Evolutionary conservation across 2,329 filamentous ascomycete species (phyloP).

Genomic region (Pyrenophora seminiperda): DNA sequence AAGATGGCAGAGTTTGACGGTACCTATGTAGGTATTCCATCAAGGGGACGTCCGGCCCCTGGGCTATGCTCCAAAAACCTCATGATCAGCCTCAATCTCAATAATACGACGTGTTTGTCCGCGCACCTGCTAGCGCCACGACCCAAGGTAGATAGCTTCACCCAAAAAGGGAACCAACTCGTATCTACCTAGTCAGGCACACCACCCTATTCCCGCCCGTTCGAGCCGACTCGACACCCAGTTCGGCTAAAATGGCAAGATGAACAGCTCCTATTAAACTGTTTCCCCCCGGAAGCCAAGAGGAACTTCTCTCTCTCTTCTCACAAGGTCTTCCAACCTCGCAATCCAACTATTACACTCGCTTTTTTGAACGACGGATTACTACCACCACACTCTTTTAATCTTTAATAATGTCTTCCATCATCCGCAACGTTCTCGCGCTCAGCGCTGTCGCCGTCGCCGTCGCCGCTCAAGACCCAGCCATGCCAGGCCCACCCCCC

Average conservation of each 20-base stretch:
- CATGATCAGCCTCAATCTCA: conserved; percentile 17
- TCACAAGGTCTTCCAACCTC: conserved; percentile 28
- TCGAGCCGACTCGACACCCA: conserved; percentile 18
- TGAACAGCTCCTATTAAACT: conserved; percentile 27
- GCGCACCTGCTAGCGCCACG: conserved; percentile 23
- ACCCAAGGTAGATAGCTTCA: conserved; percentile 27
- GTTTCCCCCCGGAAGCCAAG: conserved; percentile 24
- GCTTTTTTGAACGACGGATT: conserved; percentile 23
- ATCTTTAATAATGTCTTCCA: conserved; percentile 36
- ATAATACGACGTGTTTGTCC: conserved; percentile 27
- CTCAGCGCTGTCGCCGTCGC: conserved; percentile 30
- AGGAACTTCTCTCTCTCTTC: conserved; percentile 21
- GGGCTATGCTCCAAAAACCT: conserved; percentile 23
- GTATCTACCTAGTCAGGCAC: conserved; percentile 27
- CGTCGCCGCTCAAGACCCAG: conserved; percentile 40
- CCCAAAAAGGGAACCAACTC: conserved; percentile 26
- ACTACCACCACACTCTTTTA: conserved; percentile 29
- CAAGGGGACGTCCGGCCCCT: conserved; percentile 19
- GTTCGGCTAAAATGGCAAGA: conserved; percentile 21
- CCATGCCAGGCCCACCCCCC: no score
- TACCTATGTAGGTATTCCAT: conserved; percentile 16
- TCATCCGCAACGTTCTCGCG: conserved; percentile 28
- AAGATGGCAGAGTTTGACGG: conserved; percentile 25
- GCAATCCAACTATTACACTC: conserved; percentile 30
- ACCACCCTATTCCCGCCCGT: conserved; percentile 24